Base-by-base conservation (phyloP, 2,329 filamentous ascomycete species). In the Zymoseptoria brevis region DNA sequence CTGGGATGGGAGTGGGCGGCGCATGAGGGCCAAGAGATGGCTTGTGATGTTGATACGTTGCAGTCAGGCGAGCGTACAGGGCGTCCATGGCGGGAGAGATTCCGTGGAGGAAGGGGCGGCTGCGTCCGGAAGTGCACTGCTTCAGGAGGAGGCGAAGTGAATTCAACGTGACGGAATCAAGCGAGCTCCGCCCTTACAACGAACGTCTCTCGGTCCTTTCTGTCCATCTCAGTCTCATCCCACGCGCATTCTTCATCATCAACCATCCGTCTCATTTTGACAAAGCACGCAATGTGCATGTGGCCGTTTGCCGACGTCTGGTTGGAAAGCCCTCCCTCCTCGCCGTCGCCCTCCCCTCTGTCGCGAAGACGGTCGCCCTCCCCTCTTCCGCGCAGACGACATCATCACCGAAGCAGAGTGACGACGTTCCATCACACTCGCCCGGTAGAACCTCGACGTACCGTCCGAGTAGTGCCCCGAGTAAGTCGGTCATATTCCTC, bases 231-330 rank as follows among this genome's bases (percentile, higher is more conserved):
- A 51, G 2, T 51, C 50, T 21, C 50, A 8, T 21, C 45, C 35
- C 35, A 16, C 35, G 35, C 35, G 35, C 13, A 45, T 5, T 45
- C 16, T 6, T 13, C 35, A 45, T 45, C 35, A 16, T 45, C 35
- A 45, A 16, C 16, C n/a, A n/a, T n/a, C 2, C 11, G 13, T 16
- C 35, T 45, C 35, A 22, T 22, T 19, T 51, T 51, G 8, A 51
- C 50, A 19, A 2, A 51, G 8, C 50, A 21, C 2, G 4, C 50
- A 51, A 62, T 62, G 61, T 71, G 67, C 60, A 24, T 53, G 51
- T 72, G 69, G 68, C 68, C 68, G 6, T 71, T 67, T 35, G 64
- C 66, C 41, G 68, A 71, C 55, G 60, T 66, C 19, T 66, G 61
- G 60, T 63, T 71, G n/a, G 68, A 70, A 60, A 62, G 65, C 30